Percentiles rank a stretch among this genome's conserved stretches.
Evolutionary conservation across 495 filamentous ascomycete species (phyloP).

Genomic region (Amphirosellinia nigrospora): DNA sequence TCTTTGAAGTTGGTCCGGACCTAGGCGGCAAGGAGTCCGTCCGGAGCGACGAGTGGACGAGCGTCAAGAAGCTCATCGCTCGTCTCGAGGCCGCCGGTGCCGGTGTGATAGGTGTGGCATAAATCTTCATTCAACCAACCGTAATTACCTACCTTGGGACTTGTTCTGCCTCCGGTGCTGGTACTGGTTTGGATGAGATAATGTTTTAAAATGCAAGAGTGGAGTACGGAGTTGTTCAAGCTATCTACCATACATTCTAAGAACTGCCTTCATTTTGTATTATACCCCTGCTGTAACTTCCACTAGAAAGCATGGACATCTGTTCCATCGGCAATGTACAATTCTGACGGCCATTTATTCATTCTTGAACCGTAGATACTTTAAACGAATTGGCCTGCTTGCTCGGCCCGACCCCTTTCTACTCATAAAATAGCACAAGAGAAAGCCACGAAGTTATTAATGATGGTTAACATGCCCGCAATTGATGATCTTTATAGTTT

Average conservation of each 20-base stretch:
- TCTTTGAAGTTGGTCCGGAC: constrained; percentile 92
- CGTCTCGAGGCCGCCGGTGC: constrained; percentile 62
- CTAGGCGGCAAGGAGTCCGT: constrained; percentile 79
- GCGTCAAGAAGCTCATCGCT: constrained; percentile 82
- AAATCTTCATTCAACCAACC: constrained; percentile 2
- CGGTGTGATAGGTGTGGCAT: constrained; percentile 41
- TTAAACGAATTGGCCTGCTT: not conserved
- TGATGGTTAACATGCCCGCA: not conserved
- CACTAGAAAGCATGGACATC: not conserved
- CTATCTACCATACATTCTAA: constrained; percentile 17
- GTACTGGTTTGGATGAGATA: constrained; percentile 14
- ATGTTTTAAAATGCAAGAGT: not conserved
- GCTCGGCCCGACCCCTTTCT: not conserved
- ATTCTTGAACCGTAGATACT: not conserved
- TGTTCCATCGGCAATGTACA: not conserved
- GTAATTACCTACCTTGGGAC: not conserved
- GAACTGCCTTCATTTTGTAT: constrained; percentile 21
- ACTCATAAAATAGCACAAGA: too few relatives aligned
- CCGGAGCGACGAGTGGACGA: constrained; percentile 86
- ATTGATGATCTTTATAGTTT: not conserved
- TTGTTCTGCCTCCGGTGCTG: not conserved
- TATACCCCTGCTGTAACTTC: constrained; percentile 20
- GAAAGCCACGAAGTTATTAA: not conserved
- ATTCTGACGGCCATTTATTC: not conserved
- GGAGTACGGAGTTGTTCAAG: constrained; percentile 21